Conservation (phyloP, 495 filamentous ascomycete genomes). For the Penicillium robsamsonii region DNA sequence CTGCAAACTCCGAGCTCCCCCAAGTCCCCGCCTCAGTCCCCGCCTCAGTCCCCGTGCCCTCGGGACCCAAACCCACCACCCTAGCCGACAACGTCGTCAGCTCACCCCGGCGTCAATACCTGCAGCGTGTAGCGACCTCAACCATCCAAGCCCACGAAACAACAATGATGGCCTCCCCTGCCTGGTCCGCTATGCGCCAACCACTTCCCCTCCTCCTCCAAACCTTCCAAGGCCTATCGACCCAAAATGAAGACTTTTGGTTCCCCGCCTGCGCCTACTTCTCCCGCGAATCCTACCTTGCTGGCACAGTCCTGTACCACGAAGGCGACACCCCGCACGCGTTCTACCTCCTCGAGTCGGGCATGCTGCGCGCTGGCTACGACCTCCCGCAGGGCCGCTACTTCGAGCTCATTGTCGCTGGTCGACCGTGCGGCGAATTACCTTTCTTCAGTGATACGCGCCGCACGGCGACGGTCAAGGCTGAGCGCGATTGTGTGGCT, state of each 20-base stretch:
- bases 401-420: conserved; percentile 88
- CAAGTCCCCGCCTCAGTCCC: conserved; percentile 59
- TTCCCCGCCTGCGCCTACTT: conserved; percentile 74
- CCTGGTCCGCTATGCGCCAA: conserved; percentile 81
- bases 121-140: conserved; percentile 72
- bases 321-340: conserved; percentile 66
- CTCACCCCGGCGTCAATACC: conserved; percentile 75
- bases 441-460: conserved; percentile 92
- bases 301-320: conserved; percentile 72
- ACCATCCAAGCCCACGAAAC: conserved; percentile 66
- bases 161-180: conserved; percentile 43
- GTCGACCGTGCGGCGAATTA: conserved; percentile 91
- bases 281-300: conserved; percentile 56
- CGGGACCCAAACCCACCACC: conserved; percentile 9
- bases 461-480: conserved; percentile 79
- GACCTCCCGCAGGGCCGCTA: conserved; percentile 83
- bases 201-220: conserved; percentile 89
- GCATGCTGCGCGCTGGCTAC: conserved; percentile 87
- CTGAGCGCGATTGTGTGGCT: conserved; percentile 75
- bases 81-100: conserved; percentile 54
- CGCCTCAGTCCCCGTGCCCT: conserved; percentile 20
- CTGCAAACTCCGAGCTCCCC: conserved; percentile 28
- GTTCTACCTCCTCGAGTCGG: conserved; percentile 90
- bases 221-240: conserved; percentile 80
- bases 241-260: conserved; percentile 89